phyloP scores from a whole-genome alignment of 2,329 filamentous ascomycete species.

The Hypoxylon sp. region DNA sequence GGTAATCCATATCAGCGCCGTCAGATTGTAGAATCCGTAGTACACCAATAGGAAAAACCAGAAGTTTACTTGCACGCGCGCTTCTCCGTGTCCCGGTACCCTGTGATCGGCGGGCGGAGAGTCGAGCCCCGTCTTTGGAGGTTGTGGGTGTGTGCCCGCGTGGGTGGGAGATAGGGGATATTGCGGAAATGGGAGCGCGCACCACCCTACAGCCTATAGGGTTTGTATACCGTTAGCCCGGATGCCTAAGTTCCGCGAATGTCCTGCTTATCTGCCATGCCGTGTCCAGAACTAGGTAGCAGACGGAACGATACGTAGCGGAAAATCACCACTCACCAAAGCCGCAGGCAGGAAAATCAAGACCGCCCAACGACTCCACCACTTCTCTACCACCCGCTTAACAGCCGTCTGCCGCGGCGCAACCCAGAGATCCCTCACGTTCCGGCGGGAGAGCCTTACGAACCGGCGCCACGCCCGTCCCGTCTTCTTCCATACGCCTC shows the following conservation, averaged over 20 bases:
- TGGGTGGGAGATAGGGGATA: conserved; percentile 65
- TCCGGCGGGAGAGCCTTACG: conserved; percentile 51
- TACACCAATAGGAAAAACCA: conserved; percentile 79
- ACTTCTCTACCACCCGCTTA: conserved; percentile 67
- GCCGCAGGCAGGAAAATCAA: conserved; percentile 71
- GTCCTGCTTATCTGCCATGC: not conserved
- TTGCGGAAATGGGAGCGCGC: conserved; percentile 73
- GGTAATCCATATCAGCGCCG: conserved; percentile 76
- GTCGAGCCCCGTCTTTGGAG: conserved; percentile 44
- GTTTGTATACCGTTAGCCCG: conserved; percentile 26
- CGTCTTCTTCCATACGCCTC: conserved; percentile 44
- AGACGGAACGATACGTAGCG: conserved; percentile 4
- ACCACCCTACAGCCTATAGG: conserved; percentile 70
- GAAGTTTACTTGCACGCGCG: conserved; percentile 74
- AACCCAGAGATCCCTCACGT: conserved; percentile 68
- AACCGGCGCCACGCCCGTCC: conserved; percentile 50
- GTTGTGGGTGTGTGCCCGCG: conserved; percentile 48
- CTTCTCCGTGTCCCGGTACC: conserved; percentile 71
- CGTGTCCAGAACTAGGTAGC: not conserved
- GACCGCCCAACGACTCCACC: conserved; percentile 72
- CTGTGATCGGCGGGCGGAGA: conserved; percentile 53
- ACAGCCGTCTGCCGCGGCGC: conserved; percentile 70
- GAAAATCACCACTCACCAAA: conserved; percentile 60
- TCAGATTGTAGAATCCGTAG: conserved; percentile 76
- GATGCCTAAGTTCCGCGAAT: not conserved